phyloP scores from a whole-genome alignment of 192 early-diverging fungal species.

The Backusella tuberculispora region DNA sequence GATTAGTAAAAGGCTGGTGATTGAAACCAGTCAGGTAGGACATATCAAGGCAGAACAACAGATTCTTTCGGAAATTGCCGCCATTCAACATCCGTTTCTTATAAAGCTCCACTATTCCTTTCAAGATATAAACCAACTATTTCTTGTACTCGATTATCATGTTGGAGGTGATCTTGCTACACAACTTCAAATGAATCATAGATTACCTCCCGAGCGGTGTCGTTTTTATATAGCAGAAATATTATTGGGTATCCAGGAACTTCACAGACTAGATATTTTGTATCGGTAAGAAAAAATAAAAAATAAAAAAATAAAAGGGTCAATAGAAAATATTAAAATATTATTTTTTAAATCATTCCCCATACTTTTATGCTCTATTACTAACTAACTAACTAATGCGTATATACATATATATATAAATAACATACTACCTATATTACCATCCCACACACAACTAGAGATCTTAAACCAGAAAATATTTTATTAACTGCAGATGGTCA shows the following conservation, averaged over 20 bases:
- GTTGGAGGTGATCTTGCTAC: constrained; percentile 92
- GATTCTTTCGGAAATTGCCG: constrained; percentile 61
- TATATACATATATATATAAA: too few relatives aligned
- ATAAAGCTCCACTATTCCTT: constrained; percentile 91
- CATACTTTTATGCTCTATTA: too few relatives aligned
- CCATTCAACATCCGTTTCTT: constrained; percentile 85
- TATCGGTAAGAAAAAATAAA: constrained; percentile 50
- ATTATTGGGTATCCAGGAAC: constrained; percentile 81
- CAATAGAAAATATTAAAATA: too few relatives aligned
- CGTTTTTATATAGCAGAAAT: constrained; percentile 90
- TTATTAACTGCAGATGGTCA: constrained; percentile 77
- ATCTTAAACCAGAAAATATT: constrained; percentile 78
- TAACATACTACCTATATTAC: too few relatives aligned
- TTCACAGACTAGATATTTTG: constrained; percentile 88
- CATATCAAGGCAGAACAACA: constrained; percentile 85
- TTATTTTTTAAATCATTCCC: too few relatives aligned
- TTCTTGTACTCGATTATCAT: constrained; percentile 89
- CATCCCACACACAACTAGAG: too few relatives aligned
- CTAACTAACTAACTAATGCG: too few relatives aligned
- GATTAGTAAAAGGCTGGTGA: constrained; percentile 61
- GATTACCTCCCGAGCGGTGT: constrained; percentile 70
- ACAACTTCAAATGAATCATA: constrained; percentile 63
- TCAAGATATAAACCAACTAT: constrained; percentile 83
- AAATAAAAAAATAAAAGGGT: not conserved
- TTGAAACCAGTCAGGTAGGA: constrained; percentile 73